Evolutionary conservation across 164 flowering plant genomes (phyloP), one percentile per base, ranked within the genome.

Genomic region (Warburgia ugandensis): DNA sequence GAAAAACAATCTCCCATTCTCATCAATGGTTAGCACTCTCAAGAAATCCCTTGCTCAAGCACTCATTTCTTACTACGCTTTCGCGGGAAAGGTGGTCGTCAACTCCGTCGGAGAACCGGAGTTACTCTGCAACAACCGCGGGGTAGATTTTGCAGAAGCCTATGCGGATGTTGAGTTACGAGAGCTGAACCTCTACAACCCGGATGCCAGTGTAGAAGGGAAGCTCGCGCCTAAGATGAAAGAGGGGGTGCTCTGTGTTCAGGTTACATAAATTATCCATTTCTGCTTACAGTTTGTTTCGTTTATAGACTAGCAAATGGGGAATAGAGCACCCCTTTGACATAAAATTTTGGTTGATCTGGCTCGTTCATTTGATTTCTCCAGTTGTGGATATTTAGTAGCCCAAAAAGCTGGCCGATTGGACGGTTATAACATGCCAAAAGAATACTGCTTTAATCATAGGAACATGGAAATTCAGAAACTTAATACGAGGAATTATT

Each of bases 81-180:
- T 73, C 3, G 69, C 65, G 0, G 74, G 77, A n/a, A 69, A 69
- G 44, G 23, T 73, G 4, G 66, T 66, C 1, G 4, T 20, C 11
- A 73, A 66, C 60, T 36, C 68, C 4, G 32, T 14, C 13, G 71
- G 69, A 3, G 77, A 73, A 62, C 73, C 69, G 2, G 69, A 68
- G 54, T 49, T 71, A 11, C 68, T 69, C 12, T 73, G 78, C 55
- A 74, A 68, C 59, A 74, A 77, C 49, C 50, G 63, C 13, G 82
- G 77, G 5, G 78, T 74, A 0, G 73, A 69, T 40, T 77, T 74
- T 21, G 10, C 54, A 0, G 68, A 74, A 48, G 81, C 74, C 14
- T 55, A 36, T 11, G 75, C 74, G 1, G 77, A 72, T 19, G 47
- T 66, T 0, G 66, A 69, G 49, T 62, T 74, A 11, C 16, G 26